Evolutionary conservation across 108 stramenopile species (phyloP), one percentile per base, ranked within the genome.

Genomic region (Stephanodiscus minutulus): DNA sequence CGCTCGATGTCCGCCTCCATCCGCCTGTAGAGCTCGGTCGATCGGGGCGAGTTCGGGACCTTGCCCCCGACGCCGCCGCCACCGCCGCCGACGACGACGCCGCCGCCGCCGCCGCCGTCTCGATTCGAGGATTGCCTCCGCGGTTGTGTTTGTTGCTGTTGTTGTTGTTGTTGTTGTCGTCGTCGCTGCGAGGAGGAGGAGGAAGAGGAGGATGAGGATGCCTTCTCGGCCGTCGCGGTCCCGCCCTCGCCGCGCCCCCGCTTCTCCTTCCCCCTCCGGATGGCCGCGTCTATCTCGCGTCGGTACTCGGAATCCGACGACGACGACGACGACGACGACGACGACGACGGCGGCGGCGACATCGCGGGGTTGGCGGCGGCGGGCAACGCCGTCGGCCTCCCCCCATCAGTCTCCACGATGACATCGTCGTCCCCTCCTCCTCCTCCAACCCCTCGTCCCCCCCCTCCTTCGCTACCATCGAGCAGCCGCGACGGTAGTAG

Each of bases 1-100:
- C 17, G 24, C 3, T 13, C 18, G 39, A 81, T 81, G 13, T 76
- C 55, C 31, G 47, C 52, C 65, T 81, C 80, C 80, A 81, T 81
- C 29, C 71, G 68, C 72, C 46, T 60, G 37, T 81, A 70, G 25
- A 76, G 33, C 17, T 35, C 36, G 11, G 68, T 33, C 15, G 74
- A 61, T 61, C 58, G 74, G n/a, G 68, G 67, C 6, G 31, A 35
- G 9, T 39, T 39, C 39, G 39, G 39, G 1, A 39, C 39, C 39
- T 8, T 11, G 39, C 1, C 11, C 39, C 8, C 39, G 3, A 3
- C 35, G 3, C 35, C 35, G 35, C 6, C 6, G 5, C 35, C 35
- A 6, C 6, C 6, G 5, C 35, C 35, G 5, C 35, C 35, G 5
- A 3, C 35, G 5, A 3, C 35, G 35, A 3, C 35, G 35, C 35